phyloP scores from a whole-genome alignment of 345 rosid species.

The Crucihimalaya himalaica region DNA sequence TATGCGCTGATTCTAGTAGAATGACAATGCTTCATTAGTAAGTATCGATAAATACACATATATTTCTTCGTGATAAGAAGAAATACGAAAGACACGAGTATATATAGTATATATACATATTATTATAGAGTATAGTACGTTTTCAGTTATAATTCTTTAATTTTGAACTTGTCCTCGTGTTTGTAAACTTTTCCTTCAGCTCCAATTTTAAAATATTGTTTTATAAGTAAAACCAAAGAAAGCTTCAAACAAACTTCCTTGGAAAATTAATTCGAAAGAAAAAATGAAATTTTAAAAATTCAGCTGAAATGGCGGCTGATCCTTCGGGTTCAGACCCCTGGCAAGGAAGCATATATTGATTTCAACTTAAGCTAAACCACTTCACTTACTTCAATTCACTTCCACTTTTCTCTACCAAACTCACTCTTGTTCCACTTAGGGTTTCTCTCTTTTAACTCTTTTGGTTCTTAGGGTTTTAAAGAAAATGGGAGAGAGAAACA shows the following conservation, averaged over 20 bases:
- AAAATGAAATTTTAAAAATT: slow-evolving; percentile 38
- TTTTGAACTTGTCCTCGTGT: slow-evolving; percentile 27
- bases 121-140: too few species aligned
- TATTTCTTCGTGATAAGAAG: background rate
- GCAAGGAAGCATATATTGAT: slow-evolving; percentile 70
- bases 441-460: slow-evolving; percentile 15
- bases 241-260: slow-evolving; percentile 36
- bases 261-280: slow-evolving; percentile 43
- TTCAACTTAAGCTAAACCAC: slow-evolving; percentile 48
- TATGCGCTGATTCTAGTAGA: background rate
- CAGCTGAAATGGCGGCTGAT: slow-evolving; percentile 92
- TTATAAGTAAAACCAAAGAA: slow-evolving; percentile 13
- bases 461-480: slow-evolving; percentile 15
- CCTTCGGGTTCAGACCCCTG: slow-evolving; percentile 89
- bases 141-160: background rate
- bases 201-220: background rate
- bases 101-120: background rate
- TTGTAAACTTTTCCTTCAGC: slow-evolving; percentile 27
- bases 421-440: slow-evolving; percentile 24
- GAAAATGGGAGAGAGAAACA: slow-evolving; percentile 52
- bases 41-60: background rate
- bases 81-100: slow-evolving; percentile 6
- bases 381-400: slow-evolving; percentile 42
- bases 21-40: background rate
- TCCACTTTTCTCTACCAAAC: slow-evolving; percentile 25